Evolutionary conservation across 441 rosid species (phyloP).

Genomic region (Cnidoscolus chayamansa): DNA sequence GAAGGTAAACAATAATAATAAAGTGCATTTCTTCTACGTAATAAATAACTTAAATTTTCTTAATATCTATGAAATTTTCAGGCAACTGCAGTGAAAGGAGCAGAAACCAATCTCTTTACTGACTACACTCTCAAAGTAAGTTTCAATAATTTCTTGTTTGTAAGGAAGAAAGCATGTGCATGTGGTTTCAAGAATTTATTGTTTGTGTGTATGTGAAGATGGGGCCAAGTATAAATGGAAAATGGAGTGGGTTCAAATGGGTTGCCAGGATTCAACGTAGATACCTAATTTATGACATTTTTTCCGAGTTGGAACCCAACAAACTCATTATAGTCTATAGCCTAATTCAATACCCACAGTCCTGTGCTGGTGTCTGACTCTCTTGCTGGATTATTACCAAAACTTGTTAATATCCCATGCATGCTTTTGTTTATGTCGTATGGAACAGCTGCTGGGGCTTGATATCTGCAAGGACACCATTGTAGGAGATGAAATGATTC

Average conservation of each 20-base stretch:
- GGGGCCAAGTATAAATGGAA: too few species aligned
- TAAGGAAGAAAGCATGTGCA: neutral
- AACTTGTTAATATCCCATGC: neutral
- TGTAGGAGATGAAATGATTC: conserved; percentile 80
- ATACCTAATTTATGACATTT: neutral
- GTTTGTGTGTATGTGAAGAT: too few species aligned
- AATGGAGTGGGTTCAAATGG: neutral
- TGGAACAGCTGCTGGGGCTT: conserved; percentile 67
- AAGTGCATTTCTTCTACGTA: too few species aligned
- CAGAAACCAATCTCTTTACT: conserved; percentile 55
- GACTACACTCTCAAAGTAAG: conserved; percentile 61
- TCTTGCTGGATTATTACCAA: neutral
- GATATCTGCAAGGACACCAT: conserved; percentile 88
- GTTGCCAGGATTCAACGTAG: neutral
- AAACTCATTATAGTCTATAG: neutral
- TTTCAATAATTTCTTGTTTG: neutral
- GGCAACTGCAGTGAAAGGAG: conserved; percentile 63
- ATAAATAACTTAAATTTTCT: neutral
- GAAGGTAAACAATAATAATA: conserved; percentile 26
- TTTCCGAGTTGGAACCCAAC: conserved; percentile 1
- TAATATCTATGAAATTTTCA: conserved; percentile 17
- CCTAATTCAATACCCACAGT: neutral
- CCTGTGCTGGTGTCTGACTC: neutral
- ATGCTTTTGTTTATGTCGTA: neutral
- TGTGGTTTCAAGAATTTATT: conserved; percentile 1